Evolutionary conservation across 2,329 filamentous ascomycete species (phyloP).

Genomic region (Dendrostoma leiphaemia): DNA sequence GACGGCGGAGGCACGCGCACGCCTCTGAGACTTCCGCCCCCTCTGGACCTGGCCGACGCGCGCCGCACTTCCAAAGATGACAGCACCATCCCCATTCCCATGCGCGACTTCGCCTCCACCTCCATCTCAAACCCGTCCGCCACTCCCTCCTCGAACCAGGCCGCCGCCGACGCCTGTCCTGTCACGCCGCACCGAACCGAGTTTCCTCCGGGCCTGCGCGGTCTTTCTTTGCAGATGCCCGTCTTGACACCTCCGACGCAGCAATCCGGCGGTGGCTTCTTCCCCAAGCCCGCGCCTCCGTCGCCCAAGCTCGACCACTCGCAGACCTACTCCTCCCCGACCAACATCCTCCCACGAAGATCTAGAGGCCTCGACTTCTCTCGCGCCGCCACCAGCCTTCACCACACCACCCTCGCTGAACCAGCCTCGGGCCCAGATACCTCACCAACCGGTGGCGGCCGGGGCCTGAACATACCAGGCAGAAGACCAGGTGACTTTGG

Average conservation of each 20-base stretch:
- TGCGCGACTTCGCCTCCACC: conserved; percentile 29
- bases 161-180: conserved; percentile 41
- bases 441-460: conserved; percentile 76
- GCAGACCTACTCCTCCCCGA: conserved; percentile 79
- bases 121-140: too few relatives aligned
- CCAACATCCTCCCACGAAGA: conserved; percentile 79
- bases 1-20: conserved; percentile 60
- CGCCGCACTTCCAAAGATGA: conserved; percentile 66
- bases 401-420: conserved; percentile 91
- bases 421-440: conserved; percentile 86
- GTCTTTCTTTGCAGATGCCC: conserved; percentile 70
- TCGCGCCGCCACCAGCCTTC: conserved; percentile 86
- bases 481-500: conserved; percentile 48
- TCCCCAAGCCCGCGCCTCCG: conserved; percentile 63
- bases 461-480: conserved; percentile 61
- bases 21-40: conserved; percentile 55
- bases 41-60: conserved; percentile 53
- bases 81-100: conserved; percentile 42
- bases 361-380: conserved; percentile 93
- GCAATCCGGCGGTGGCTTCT: conserved; percentile 33
- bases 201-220: conserved; percentile 50
- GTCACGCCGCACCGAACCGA: conserved; percentile 71
- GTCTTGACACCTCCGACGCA: conserved; percentile 25
- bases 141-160: conserved; percentile 28
- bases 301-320: conserved; percentile 85